Evolutionary conservation across 495 filamentous ascomycete genomes (phyloP).

Genomic region (Penicillium robsamsonii): DNA sequence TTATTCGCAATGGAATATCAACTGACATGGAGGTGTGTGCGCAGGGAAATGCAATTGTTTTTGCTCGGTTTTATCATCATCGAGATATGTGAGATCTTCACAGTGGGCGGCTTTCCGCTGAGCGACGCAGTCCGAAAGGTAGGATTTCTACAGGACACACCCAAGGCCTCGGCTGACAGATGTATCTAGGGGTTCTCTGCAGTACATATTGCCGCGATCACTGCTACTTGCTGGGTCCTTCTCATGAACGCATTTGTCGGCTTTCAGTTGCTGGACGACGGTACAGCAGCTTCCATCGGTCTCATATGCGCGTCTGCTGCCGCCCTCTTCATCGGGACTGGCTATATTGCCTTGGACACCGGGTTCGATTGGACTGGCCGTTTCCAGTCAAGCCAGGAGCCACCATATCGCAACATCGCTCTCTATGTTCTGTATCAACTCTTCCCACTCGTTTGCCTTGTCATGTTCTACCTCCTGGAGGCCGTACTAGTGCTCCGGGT

Average conservation of each 20-base stretch:
- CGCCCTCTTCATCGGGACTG: slow-evolving; percentile 80
- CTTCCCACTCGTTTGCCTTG: slow-evolving; percentile 81
- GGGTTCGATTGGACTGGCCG: slow-evolving; percentile 80
- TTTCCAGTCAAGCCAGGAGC: slow-evolving; percentile 57
- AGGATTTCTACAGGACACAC: slow-evolving; percentile 1
- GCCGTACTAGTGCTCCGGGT: slow-evolving; percentile 76
- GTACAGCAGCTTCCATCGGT: slow-evolving; percentile 77
- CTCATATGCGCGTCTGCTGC: slow-evolving; percentile 68
- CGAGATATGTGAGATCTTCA: slow-evolving; percentile 94
- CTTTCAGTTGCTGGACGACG: slow-evolving; percentile 91
- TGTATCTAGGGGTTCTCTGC: slow-evolving; percentile 75
- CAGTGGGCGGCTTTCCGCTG: slow-evolving; percentile 83
- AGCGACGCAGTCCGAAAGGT: slow-evolving; percentile 58
- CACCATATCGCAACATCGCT: slow-evolving; percentile 70
- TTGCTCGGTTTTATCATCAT: slow-evolving; percentile 83
- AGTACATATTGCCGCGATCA: slow-evolving; percentile 87
- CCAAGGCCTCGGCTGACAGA: slow-evolving; percentile 1
- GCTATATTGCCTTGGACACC: slow-evolving; percentile 94
- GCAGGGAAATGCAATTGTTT: slow-evolving; percentile 94
- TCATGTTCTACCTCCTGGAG: slow-evolving; percentile 80
- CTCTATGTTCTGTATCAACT: slow-evolving; percentile 95
- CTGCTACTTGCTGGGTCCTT: slow-evolving; percentile 85
- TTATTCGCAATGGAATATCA: background rate
- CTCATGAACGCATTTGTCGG: slow-evolving; percentile 91
- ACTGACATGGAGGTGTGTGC: slow-evolving; percentile 11